Evolutionary conservation across 129 eudicot genomes (phyloP), one percentile per base, ranked within the genome.

Genomic region (Deinandra increscens): DNA sequence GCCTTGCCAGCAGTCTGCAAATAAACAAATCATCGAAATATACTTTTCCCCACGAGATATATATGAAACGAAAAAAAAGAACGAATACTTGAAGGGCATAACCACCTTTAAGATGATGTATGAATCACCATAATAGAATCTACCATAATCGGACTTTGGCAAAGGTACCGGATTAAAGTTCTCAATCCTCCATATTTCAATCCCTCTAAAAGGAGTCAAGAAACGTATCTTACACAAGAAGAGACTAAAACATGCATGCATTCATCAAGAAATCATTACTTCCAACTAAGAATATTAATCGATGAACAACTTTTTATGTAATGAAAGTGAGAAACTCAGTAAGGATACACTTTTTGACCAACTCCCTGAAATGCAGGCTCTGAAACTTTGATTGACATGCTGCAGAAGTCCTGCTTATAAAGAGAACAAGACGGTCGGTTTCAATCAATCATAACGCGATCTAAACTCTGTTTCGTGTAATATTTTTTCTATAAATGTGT

Each of bases 341-440:
- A 80, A 87, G 97, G 97, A 93, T 93, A 93, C 99, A 81, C 70
- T 80, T 72, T 89, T 72, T 83, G 88, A 66, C 99, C 99, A 44
- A 84, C 95, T 66, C 95, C 97, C 69, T 89, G 93, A 76, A 93
- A 93, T 81, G 97, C 97, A 87, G 99, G 95, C 77, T 93, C 99
- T 80, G 80, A 71, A 75, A 90, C 85, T 81, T 90, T 89, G 75
- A 63, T 72, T 67, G 97, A 74, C 99, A 93, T 93, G 46, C 53
- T 75, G 49, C 53, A 43, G 69, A 66, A 69, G 71, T 38, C 71
- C 61, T 53, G 67, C 13, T 53, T 51, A 17, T 46, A 20, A 58
- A 20, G 11, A 41, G 33, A 39, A 20, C n/a, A 73, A 62, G 63
- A 62, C 50, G 53, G 38, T 62, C 39, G 10, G 39, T 60, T 72